A percentile compares a stretch with the other conserved stretches of the same genome.
Conservation (phyloP, 495 filamentous ascomycete species). For the Penicillium longicatenatum region DNA sequence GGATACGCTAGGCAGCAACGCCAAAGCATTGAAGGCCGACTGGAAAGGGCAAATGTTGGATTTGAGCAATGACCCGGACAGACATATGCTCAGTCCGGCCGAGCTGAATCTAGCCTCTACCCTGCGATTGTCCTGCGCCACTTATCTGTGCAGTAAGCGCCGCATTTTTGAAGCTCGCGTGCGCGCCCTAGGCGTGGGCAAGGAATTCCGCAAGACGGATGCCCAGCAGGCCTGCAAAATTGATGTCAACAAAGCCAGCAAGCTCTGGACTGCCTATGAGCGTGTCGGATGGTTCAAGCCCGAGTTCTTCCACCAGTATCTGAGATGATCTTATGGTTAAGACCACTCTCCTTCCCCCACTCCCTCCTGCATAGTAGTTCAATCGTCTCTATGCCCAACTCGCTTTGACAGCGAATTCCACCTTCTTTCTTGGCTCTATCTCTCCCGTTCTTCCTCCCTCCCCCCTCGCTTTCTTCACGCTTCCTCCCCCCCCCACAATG, state of each 20-base stretch:
- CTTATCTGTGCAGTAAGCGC: constrained; percentile 93
- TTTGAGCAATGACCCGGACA: constrained; percentile 76
- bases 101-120: constrained; percentile 79
- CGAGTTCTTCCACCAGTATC: constrained; percentile 57
- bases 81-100: constrained; percentile 72
- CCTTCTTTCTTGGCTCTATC: neutral
- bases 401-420: neutral
- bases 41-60: constrained; percentile 86
- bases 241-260: constrained; percentile 97
- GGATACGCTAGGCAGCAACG: constrained; percentile 63
- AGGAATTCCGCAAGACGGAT: constrained; percentile 97
- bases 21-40: constrained; percentile 74
- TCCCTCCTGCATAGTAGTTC: neutral
- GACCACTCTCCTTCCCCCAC: neutral
- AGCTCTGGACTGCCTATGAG: constrained; percentile 90
- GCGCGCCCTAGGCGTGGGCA: constrained; percentile 65
- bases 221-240: constrained; percentile 97
- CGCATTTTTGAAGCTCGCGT: constrained; percentile 83
- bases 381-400: neutral
- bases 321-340: constrained; percentile 30
- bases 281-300: constrained; percentile 84
- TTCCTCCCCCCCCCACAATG: neutral
- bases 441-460: neutral
- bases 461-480: neutral
- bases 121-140: constrained; percentile 83